Conservation (phyloP, 495 filamentous ascomycete species). For the Penicillium samsonianum region DNA sequence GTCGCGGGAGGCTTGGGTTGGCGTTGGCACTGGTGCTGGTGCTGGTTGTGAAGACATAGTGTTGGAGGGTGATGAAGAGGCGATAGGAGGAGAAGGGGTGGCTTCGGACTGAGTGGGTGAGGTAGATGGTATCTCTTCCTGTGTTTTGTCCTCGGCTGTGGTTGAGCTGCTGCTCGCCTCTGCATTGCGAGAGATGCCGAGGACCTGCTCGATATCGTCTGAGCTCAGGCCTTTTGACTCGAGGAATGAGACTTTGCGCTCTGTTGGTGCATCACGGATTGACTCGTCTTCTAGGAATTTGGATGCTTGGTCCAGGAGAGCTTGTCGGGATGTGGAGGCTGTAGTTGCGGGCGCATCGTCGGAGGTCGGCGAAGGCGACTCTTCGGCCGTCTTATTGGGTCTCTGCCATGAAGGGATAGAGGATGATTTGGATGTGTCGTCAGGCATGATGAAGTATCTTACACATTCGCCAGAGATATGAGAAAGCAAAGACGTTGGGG, state of each 20-base stretch:
- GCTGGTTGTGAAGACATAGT: conserved; percentile 21
- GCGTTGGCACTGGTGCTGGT: conserved; percentile 16
- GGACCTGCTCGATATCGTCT: conserved; percentile 66
- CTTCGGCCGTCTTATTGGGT: conserved; percentile 22
- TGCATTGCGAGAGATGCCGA: conserved; percentile 51
- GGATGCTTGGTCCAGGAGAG: conserved; percentile 67
- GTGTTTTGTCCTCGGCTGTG: conserved; percentile 22
- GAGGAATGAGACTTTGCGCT: conserved; percentile 77
- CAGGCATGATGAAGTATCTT: conserved; percentile 38
- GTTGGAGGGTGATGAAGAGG: conserved; percentile 13
- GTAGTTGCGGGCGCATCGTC: conserved; percentile 35
- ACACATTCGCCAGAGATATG: neutral
- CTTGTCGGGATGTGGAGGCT: conserved; percentile 32
- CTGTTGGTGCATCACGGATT: conserved; percentile 67
- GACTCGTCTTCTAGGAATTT: conserved; percentile 78
- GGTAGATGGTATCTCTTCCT: conserved; percentile 20
- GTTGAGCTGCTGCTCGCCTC: conserved; percentile 30
- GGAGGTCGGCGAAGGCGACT: conserved; percentile 34
- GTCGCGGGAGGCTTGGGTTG: conserved; percentile 43
- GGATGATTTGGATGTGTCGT: conserved; percentile 33
- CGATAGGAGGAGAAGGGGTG: conserved; percentile 19
- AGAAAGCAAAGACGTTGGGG: neutral
- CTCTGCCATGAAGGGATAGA: conserved; percentile 54
- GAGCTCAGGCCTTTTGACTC: conserved; percentile 72
- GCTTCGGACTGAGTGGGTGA: conserved; percentile 19